Percentiles rank a stretch among this genome's conserved stretches.
Evolutionary conservation across 768 basidiomycete species (phyloP).

Genomic region (Boletales sp.): DNA sequence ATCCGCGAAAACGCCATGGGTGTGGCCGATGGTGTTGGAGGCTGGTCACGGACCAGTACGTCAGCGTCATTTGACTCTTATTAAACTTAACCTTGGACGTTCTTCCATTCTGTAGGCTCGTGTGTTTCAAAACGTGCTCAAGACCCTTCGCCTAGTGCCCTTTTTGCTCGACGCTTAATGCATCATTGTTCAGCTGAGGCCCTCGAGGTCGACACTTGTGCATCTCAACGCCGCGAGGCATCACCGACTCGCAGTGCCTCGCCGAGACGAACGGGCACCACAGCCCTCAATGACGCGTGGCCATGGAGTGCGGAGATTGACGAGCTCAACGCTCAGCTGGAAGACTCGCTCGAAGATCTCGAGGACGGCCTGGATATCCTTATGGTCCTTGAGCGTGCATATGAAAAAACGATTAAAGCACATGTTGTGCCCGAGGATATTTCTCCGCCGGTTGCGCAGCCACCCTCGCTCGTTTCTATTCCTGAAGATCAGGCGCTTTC

Average conservation of each 20-base stretch:
- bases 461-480: constrained; percentile 17
- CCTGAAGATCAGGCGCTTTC: constrained; percentile 17
- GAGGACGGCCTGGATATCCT: constrained; percentile 69
- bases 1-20: constrained; percentile 83
- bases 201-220: constrained; percentile 8
- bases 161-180: constrained; percentile 80
- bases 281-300: constrained; percentile 27
- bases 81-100: constrained; percentile 8
- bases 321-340: constrained; percentile 42
- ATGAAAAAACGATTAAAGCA: constrained; percentile 59
- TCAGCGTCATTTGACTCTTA: constrained; percentile 17
- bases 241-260: constrained; percentile 43
- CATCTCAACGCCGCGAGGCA: constrained; percentile 15
- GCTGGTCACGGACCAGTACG: constrained; percentile 62
- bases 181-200: constrained; percentile 73
- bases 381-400: constrained; percentile 66
- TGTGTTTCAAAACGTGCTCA: constrained; percentile 28
- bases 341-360: constrained; percentile 55
- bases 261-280: constrained; percentile 37
- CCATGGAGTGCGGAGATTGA: constrained; percentile 32
- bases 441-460: constrained; percentile 4
- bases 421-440: constrained; percentile 43
- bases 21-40: constrained; percentile 93
- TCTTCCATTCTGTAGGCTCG: constrained; percentile 11
- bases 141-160: constrained; percentile 44